phyloP scores from a whole-genome alignment of 768 basidiomycete species.

The Leccinum imitatum region DNA sequence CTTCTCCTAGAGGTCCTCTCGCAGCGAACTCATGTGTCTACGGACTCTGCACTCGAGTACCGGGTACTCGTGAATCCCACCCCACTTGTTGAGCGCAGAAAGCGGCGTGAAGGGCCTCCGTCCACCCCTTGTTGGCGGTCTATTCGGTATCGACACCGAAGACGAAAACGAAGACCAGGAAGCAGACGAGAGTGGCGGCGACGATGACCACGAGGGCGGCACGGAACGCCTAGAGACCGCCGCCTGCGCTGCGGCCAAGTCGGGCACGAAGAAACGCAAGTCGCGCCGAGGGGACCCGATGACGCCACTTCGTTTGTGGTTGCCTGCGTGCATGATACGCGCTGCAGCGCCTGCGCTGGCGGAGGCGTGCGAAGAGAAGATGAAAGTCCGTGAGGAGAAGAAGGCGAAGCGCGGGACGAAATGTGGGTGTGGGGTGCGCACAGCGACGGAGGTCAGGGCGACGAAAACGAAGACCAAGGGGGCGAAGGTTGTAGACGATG shows the following conservation, averaged over 20 bases:
- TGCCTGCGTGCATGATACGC: conserved; percentile 76
- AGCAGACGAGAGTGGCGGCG: conserved; percentile 46
- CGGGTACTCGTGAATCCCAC: conserved; percentile 74
- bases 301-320: conserved; percentile 70
- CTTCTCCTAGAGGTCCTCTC: conserved; percentile 69
- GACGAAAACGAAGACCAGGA: conserved; percentile 47
- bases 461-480: neutral
- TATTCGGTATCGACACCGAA: conserved; percentile 42
- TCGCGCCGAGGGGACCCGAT: conserved; percentile 38
- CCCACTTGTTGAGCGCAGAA: conserved; percentile 61
- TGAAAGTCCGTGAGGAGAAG: conserved; percentile 43
- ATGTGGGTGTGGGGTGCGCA: conserved; percentile 7
- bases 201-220: conserved; percentile 19
- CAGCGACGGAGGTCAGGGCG: neutral
- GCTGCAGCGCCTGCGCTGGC: conserved; percentile 67
- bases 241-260: conserved; percentile 21
- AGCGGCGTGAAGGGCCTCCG: conserved; percentile 66
- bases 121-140: conserved; percentile 38
- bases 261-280: conserved; percentile 23
- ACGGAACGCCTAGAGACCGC: conserved; percentile 29
- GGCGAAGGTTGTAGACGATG: neutral
- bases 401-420: conserved; percentile 35
- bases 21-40: conserved; percentile 63
- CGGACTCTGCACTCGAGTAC: conserved; percentile 73
- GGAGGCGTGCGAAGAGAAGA: conserved; percentile 59